phyloP scores from a whole-genome alignment of 768 basidiomycete species.

The Dentipellis fragilis region DNA sequence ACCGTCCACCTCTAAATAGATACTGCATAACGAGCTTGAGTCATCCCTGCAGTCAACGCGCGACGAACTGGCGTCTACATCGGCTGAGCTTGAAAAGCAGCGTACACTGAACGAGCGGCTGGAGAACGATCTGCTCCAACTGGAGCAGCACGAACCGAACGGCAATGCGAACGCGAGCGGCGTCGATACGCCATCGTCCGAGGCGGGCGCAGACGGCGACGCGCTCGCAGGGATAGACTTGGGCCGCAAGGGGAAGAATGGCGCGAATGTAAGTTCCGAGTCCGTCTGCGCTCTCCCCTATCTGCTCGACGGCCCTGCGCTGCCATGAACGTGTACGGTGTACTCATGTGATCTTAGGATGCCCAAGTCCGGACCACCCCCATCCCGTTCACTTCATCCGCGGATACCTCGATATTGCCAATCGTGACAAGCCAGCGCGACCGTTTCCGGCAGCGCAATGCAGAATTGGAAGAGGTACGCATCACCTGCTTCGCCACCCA shows the following conservation, averaged over 20 bases:
- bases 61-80: constrained; percentile 46
- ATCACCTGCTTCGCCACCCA: not conserved
- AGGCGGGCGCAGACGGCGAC: constrained; percentile 31
- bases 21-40: constrained; percentile 76
- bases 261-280: constrained; percentile 5
- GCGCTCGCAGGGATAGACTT: constrained; percentile 70
- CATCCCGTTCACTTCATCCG: constrained; percentile 61
- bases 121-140: constrained; percentile 80
- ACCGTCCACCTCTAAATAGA: constrained; percentile 31
- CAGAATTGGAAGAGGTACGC: constrained; percentile 86
- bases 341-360: constrained; percentile 10
- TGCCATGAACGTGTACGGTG: not conserved
- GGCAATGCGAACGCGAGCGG: constrained; percentile 20
- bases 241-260: constrained; percentile 36
- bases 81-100: constrained; percentile 68
- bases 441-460: constrained; percentile 94
- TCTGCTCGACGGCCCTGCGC: not conserved
- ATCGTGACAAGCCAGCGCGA: constrained; percentile 97
- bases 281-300: not conserved
- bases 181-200: constrained; percentile 16
- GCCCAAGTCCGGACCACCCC: constrained; percentile 41
- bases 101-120: constrained; percentile 77
- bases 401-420: constrained; percentile 92
- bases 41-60: constrained; percentile 48
- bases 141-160: constrained; percentile 52